phyloP scores from a whole-genome alignment of 257 asterid species.

The Solanum boliviense region DNA sequence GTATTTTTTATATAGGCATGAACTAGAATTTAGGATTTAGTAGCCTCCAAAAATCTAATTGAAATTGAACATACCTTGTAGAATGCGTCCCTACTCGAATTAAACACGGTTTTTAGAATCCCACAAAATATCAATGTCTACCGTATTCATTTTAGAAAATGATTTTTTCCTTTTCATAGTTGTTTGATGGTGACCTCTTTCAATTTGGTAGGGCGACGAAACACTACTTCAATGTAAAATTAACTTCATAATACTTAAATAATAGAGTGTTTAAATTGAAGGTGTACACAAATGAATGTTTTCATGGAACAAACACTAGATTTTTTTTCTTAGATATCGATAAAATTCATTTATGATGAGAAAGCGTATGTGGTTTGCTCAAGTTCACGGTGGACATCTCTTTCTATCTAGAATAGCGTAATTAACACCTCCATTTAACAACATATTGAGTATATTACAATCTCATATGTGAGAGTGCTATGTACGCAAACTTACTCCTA shows the following conservation, averaged over 20 bases:
- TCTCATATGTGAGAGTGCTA: background rate
- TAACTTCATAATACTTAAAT: background rate
- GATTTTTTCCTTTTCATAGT: no score
- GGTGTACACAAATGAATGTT: background rate
- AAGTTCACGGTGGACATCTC: background rate
- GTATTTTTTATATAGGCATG: background rate
- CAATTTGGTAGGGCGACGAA: background rate
- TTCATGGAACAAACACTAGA: background rate
- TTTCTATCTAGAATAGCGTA: no score
- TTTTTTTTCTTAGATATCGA: background rate
- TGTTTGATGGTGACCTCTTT: background rate
- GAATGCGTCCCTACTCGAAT: background rate
- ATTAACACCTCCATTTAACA: background rate
- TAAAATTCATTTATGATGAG: background rate
- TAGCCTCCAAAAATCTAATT: no score
- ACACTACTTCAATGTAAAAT: background rate
- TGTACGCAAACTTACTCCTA: no score
- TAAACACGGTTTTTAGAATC: no score
- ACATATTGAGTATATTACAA: background rate
- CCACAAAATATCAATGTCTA: background rate
- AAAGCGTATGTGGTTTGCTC: background rate
- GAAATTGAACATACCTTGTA: background rate
- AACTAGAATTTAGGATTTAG: accelerated
- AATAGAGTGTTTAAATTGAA: background rate
- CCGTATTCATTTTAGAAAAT: background rate